Evolutionary conservation across 208 protist species (phyloP).

Genomic region (Trypanosoma vivax): DNA sequence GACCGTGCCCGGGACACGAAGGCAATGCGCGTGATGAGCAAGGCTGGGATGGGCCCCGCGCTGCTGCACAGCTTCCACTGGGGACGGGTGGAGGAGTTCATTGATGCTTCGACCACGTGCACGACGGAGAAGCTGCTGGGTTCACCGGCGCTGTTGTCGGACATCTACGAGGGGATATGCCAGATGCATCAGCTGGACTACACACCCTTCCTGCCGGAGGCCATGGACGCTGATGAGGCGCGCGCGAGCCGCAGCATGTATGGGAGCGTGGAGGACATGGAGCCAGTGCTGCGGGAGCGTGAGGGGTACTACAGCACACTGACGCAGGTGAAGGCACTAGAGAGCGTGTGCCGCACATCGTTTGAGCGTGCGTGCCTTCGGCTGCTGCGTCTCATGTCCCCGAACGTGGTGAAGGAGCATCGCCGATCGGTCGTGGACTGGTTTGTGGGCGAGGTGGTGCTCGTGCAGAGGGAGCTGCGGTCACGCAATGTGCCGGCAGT

Average conservation of each 20-base stretch:
- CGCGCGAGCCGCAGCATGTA: background rate
- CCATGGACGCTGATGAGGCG: constrained; percentile 37
- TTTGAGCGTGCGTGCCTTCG: constrained; percentile 74
- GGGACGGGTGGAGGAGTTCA: constrained; percentile 83
- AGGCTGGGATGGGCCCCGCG: constrained; percentile 52
- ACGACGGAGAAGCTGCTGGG: constrained; percentile 74
- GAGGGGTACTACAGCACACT: constrained; percentile 33
- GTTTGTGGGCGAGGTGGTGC: constrained; percentile 42
- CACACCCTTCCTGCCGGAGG: constrained; percentile 52
- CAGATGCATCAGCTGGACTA: constrained; percentile 54
- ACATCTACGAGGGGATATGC: constrained; percentile 45
- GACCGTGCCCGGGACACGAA: constrained; percentile 66
- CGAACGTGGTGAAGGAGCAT: constrained; percentile 33
- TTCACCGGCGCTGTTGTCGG: constrained; percentile 40
- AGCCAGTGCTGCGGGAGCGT: constrained; percentile 10
- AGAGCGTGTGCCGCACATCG: constrained; percentile 61
- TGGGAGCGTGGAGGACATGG: constrained; percentile 4
- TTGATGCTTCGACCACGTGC: constrained; percentile 60
- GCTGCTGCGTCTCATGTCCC: constrained; percentile 56
- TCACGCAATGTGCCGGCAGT: constrained; percentile 42
- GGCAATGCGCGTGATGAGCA: constrained; percentile 73
- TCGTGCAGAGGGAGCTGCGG: constrained; percentile 39
- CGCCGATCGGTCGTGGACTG: constrained; percentile 35
- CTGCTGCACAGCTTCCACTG: constrained; percentile 78
- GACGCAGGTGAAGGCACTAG: constrained; percentile 51